Percentiles rank a stretch among this genome's conserved stretches.
Conservation (phyloP, 805 yeast genomes). For the Candida insectorum region DNA sequence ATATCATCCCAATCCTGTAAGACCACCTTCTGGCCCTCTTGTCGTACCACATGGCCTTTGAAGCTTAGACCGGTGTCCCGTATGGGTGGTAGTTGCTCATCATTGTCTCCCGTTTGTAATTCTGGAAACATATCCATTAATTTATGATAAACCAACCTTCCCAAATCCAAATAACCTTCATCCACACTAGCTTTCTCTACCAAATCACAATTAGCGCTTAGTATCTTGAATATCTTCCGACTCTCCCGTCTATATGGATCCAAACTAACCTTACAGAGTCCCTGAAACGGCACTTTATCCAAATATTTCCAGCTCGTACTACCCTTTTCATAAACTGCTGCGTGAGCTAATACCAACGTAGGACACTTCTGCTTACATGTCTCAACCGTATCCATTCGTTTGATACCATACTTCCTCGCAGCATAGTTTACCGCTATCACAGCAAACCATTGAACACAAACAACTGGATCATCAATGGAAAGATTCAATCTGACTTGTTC, state of each 20-base stretch:
- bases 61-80: constrained; percentile 38
- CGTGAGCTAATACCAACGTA: constrained; percentile 73
- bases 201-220: constrained; percentile 57
- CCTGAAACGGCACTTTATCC: constrained; percentile 54
- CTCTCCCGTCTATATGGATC: constrained; percentile 92
- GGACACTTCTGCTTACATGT: constrained; percentile 78
- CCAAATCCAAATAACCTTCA: constrained; percentile 85
- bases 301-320: constrained; percentile 79
- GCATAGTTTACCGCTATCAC: constrained; percentile 89
- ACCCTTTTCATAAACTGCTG: constrained; percentile 90
- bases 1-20: constrained; percentile 74
- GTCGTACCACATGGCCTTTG: constrained; percentile 24
- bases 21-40: constrained; percentile 6
- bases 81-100: constrained; percentile 41
- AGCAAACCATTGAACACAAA: constrained; percentile 90
- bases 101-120: constrained; percentile 18
- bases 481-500: constrained; percentile 75
- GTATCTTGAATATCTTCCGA: constrained; percentile 66
- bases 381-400: constrained; percentile 68
- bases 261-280: constrained; percentile 74
- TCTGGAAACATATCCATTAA: constrained; percentile 48
- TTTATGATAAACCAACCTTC: constrained; percentile 51
- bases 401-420: constrained; percentile 80
- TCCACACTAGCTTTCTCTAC: constrained; percentile 96
- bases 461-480: constrained; percentile 72